Base-by-base conservation (phyloP, 495 filamentous ascomycete genomes). In the Halenospora varia region DNA sequence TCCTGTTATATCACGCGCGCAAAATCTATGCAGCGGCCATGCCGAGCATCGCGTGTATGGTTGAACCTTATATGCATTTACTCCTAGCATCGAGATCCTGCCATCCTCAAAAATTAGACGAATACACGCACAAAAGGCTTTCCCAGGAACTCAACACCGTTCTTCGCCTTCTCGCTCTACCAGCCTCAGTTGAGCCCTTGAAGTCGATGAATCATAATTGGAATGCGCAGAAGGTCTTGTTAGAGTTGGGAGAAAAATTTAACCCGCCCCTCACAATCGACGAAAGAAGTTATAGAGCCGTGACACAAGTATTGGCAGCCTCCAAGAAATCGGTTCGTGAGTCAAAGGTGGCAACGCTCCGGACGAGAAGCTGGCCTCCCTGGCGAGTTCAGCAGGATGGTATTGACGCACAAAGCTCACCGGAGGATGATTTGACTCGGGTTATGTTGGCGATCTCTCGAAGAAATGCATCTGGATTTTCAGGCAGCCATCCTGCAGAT, bases 311-410 rank as follows among this genome's bases (percentile, higher is more conserved):
- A 6, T 44, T 68, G 2, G 40, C 55, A 4, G 63, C 63, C 40
- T 53, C 39, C 10, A 62, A 64, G 25, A 68, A 64, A 41, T 56
- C 63, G 0, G 47, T 48, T 17, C 52, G 25, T 45, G 66, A 68
- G 47, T 23, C 57, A 20, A 63, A 46, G 51, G 39, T 44, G 18
- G 51, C 61, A 22, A 55, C 10, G 10, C 61, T 62, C 29, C 41
- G 62, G 10, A 39, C 35, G 1, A 48, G 63, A 40, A 60, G 41
- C 26, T 68, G 66, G 66, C 66, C 66, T 47, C 66, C 66, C 3
- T 68, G 66, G 66, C 48, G 66, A 49, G 26, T 59, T 15, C 55
- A 57, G 26, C 63, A 64, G 50, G 63, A 68, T 45, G 66, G 66
- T 4, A 68, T 68, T 55, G 66, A 68, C 51, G 66, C 63, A 29